Conservation (phyloP, 2,329 filamentous ascomycete species). For the Metarhizium rileyi region DNA sequence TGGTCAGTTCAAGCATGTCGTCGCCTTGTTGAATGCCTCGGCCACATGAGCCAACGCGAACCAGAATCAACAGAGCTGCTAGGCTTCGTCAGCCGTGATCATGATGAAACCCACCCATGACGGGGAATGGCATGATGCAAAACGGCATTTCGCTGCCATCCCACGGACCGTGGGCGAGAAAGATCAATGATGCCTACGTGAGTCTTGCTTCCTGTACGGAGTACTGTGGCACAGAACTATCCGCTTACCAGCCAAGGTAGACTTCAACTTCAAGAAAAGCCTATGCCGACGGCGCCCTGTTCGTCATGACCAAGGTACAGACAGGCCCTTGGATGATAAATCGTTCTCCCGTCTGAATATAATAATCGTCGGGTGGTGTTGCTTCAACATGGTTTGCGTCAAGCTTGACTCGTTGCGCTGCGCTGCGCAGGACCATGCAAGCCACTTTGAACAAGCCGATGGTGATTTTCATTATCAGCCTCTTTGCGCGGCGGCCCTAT, state of each 20-base stretch:
- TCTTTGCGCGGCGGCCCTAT: too few relatives aligned
- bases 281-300: slow-evolving; percentile 29
- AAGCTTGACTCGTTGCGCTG: too few relatives aligned
- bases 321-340: background rate
- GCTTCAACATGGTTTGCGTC: too few relatives aligned
- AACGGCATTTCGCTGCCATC: slow-evolving; percentile 13
- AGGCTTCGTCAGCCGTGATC: background rate
- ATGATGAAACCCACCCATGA: background rate
- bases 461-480: too few relatives aligned
- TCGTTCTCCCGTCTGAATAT: too few relatives aligned
- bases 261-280: slow-evolving; percentile 29
- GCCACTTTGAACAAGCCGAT: too few relatives aligned
- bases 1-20: too few relatives aligned
- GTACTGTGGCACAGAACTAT: slow-evolving; percentile 43
- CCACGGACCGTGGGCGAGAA: slow-evolving; percentile 19
- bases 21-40: too few relatives aligned
- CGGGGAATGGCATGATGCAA: background rate
- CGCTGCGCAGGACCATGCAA: too few relatives aligned
- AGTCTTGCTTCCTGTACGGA: slow-evolving; percentile 21
- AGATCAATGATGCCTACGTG: slow-evolving; percentile 19
- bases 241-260: slow-evolving; percentile 28
- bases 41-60: background rate
- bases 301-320: slow-evolving; percentile 34
- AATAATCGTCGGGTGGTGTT: too few relatives aligned
- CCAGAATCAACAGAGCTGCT: background rate